Evolutionary conservation across 306 rosid genomes (phyloP).

Genomic region (Prunus mongolica): DNA sequence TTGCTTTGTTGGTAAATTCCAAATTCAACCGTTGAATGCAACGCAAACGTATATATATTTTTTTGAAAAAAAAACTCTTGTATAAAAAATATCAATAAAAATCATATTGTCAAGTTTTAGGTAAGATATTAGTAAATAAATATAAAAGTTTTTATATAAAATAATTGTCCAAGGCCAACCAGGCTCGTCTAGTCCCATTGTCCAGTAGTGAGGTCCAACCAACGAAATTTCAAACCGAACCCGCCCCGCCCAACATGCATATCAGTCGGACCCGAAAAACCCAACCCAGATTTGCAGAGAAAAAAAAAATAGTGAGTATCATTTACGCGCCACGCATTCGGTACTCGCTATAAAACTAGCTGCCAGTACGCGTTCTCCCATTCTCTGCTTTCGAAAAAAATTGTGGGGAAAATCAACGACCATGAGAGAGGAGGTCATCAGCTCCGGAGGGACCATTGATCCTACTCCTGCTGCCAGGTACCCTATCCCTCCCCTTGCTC

Average conservation of each 20-base stretch:
- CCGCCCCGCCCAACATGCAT: neutral
- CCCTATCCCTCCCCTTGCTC: neutral
- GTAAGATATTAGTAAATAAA: too few relatives aligned
- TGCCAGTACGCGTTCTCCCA: neutral
- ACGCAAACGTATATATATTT: too few relatives aligned
- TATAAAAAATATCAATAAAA: too few relatives aligned
- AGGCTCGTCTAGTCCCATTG: too few relatives aligned
- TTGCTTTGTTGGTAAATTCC: too few relatives aligned
- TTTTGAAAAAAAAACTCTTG: too few relatives aligned
- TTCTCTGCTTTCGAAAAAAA: neutral
- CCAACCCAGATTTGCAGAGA: neutral
- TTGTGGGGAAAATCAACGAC: neutral
- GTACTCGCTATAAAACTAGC: neutral
- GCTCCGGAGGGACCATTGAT: conserved; percentile 85
- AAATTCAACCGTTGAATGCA: too few relatives aligned
- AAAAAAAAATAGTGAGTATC: neutral
- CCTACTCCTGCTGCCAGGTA: conserved; percentile 95
- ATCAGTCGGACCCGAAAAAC: neutral
- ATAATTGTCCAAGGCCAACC: too few relatives aligned
- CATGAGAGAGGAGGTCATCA: conserved; percentile 96
- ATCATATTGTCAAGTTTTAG: too few relatives aligned
- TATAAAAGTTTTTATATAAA: too few relatives aligned
- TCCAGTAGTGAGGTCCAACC: neutral
- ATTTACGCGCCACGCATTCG: conserved; percentile 18
- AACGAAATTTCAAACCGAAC: neutral